These are phyloP conservation scores for Fusarium luffae DNA, from an alignment of 2,329 filamentous ascomycete genomes.

Conservation along the genomic window DNA sequence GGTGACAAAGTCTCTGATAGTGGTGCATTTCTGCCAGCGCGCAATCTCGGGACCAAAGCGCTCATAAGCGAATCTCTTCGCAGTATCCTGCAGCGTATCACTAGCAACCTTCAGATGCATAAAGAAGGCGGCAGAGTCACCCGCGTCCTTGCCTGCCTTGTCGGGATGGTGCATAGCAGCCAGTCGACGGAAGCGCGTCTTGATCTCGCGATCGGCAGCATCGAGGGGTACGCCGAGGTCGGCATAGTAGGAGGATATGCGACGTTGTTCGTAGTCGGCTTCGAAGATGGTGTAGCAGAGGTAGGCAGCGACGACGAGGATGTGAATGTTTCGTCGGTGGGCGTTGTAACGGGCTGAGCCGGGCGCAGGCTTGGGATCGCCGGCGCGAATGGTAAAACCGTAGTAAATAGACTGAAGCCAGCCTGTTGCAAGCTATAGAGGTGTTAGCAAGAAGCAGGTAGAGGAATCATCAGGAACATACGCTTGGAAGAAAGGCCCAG, in stretches of 20 bases:
- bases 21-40: slow-evolving; percentile 72
- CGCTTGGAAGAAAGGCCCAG: slow-evolving; percentile 67
- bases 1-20: slow-evolving; percentile 77
- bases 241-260: slow-evolving; percentile 80
- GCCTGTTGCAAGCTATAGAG: slow-evolving; percentile 75
- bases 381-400: slow-evolving; percentile 86
- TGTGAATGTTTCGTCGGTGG: slow-evolving; percentile 85
- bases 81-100: slow-evolving; percentile 82
- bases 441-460: slow-evolving; percentile 28
- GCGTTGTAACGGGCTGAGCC: slow-evolving; percentile 74
- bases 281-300: slow-evolving; percentile 94
- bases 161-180: slow-evolving; percentile 83
- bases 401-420: slow-evolving; percentile 87
- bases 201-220: slow-evolving; percentile 80
- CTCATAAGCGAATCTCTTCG: slow-evolving; percentile 87
- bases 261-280: slow-evolving; percentile 82
- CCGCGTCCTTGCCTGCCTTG: slow-evolving; percentile 66
- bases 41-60: slow-evolving; percentile 82
- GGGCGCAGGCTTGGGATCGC: slow-evolving; percentile 80
- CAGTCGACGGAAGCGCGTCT: slow-evolving; percentile 84
- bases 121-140: slow-evolving; percentile 65
- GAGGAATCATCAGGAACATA: slow-evolving; percentile 47
- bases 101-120: slow-evolving; percentile 85
- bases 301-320: slow-evolving; percentile 84
- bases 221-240: slow-evolving; percentile 76